Evolutionary conservation across 768 basidiomycete species (phyloP).

Genomic region (Chlorophyllum brunneum): DNA sequence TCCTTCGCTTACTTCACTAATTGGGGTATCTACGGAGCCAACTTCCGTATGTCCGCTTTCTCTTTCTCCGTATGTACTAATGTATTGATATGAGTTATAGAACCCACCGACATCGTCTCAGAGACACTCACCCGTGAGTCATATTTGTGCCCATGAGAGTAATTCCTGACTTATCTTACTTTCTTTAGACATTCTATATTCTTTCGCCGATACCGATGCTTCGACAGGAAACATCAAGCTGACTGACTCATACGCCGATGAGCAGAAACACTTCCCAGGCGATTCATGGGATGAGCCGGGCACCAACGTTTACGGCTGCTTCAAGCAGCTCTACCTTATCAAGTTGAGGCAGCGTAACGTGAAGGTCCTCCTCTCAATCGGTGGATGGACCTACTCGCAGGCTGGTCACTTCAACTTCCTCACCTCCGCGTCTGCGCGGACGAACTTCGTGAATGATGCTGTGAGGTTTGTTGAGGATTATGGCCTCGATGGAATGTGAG

Average conservation of each 20-base stretch:
- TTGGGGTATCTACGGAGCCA: constrained; percentile 63
- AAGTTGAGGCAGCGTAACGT: constrained; percentile 57
- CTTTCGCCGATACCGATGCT: constrained; percentile 72
- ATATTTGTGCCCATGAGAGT: neutral
- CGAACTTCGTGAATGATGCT: constrained; percentile 57
- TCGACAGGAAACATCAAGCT: constrained; percentile 58
- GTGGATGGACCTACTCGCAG: constrained; percentile 72
- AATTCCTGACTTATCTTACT: neutral
- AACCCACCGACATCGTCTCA: constrained; percentile 60
- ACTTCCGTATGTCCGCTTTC: constrained; percentile 45
- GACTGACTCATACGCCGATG: constrained; percentile 74
- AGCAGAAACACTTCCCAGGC: constrained; percentile 68
- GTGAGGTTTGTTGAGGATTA: constrained; percentile 68
- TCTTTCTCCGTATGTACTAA: constrained; percentile 1
- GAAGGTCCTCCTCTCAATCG: constrained; percentile 49
- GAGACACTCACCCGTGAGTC: constrained; percentile 57
- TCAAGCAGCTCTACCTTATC: constrained; percentile 69
- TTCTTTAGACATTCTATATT: constrained; percentile 58
- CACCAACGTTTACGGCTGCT: constrained; percentile 75
- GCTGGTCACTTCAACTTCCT: constrained; percentile 63
- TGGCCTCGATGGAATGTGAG: constrained; percentile 76
- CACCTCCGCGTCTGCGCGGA: constrained; percentile 42
- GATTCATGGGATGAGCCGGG: constrained; percentile 75
- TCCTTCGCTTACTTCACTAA: constrained; percentile 55
- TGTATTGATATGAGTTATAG: constrained; percentile 29